Conservation (phyloP, 179 eudicot species). For the Dionaea muscipula region DNA sequence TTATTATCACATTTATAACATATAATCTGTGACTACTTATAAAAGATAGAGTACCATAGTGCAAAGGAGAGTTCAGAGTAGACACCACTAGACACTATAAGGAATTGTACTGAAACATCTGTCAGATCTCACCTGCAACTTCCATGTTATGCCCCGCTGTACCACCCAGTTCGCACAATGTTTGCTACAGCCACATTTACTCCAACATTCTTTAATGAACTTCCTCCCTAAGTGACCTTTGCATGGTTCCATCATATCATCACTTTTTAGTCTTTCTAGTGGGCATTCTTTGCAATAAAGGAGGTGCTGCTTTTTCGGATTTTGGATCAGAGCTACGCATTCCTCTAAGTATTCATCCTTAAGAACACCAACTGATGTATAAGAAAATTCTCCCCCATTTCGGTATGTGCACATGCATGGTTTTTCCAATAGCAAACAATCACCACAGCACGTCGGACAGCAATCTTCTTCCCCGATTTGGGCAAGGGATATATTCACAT, state of each 20-base stretch:
- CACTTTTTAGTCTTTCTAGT: slow-evolving; percentile 40
- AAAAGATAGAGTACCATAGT: too few relatives aligned
- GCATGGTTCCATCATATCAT: slow-evolving; percentile 43
- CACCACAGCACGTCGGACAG: slow-evolving; percentile 49
- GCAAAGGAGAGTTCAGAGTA: too few relatives aligned
- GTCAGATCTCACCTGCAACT: slow-evolving; percentile 23
- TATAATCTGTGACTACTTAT: too few relatives aligned
- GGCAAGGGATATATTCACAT: slow-evolving; percentile 51
- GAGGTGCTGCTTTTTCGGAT: slow-evolving; percentile 23
- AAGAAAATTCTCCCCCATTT: slow-evolving; percentile 49
- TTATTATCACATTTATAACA: too few relatives aligned
- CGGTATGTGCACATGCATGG: slow-evolving; percentile 54
- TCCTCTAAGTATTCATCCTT: slow-evolving; percentile 51
- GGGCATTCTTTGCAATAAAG: slow-evolving; percentile 61
- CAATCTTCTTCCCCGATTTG: slow-evolving; percentile 52
- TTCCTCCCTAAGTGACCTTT: slow-evolving; percentile 50
- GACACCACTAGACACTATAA: too few relatives aligned
- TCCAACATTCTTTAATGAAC: slow-evolving; percentile 33
- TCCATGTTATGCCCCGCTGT: slow-evolving; percentile 24
- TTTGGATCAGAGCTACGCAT: slow-evolving; percentile 28
- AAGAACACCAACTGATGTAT: slow-evolving; percentile 41
- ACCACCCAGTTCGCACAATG: slow-evolving; percentile 30
- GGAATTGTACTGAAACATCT: too few relatives aligned
- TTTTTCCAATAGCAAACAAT: slow-evolving; percentile 35
- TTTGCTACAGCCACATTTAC: slow-evolving; percentile 32